Conservation (phyloP, 2,329 filamentous ascomycete species). For the Kalmusia sp. region DNA sequence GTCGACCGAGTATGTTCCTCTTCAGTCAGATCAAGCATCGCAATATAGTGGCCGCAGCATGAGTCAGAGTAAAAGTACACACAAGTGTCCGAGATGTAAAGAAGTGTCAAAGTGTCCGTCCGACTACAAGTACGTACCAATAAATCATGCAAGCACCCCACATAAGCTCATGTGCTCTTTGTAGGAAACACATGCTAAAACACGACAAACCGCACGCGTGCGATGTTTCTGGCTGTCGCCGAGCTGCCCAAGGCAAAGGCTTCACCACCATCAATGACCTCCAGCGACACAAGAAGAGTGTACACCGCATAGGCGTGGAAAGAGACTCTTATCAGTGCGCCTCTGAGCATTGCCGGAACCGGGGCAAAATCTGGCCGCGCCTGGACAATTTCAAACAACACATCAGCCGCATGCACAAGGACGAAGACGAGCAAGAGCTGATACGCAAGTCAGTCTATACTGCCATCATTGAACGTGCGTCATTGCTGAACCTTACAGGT, state of each 20-base stretch:
- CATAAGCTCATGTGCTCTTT: slow-evolving; percentile 16
- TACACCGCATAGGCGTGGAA: slow-evolving; percentile 63
- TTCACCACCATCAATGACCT: slow-evolving; percentile 85
- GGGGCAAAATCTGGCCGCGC: slow-evolving; percentile 77
- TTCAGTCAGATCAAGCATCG: slow-evolving; percentile 31
- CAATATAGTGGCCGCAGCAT: slow-evolving; percentile 34
- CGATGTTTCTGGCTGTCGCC: slow-evolving; percentile 61
- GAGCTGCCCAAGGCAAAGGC: slow-evolving; percentile 58
- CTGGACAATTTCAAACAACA: slow-evolving; percentile 89
- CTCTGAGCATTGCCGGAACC: slow-evolving; percentile 62
- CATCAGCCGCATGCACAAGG: slow-evolving; percentile 70
- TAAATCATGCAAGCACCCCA: not conserved
- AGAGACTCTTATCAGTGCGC: slow-evolving; percentile 66
- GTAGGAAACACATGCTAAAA: slow-evolving; percentile 76
- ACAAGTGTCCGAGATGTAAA: slow-evolving; percentile 28
- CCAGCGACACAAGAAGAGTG: slow-evolving; percentile 76
- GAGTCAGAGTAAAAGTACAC: slow-evolving; percentile 17
- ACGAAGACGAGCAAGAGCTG: slow-evolving; percentile 53
- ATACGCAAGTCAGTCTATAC: slow-evolving; percentile 52
- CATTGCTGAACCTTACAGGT: slow-evolving; percentile 33
- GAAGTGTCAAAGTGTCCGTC: slow-evolving; percentile 42
- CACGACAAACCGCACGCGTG: slow-evolving; percentile 75
- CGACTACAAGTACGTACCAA: slow-evolving; percentile 44
- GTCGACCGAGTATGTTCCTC: slow-evolving; percentile 18
- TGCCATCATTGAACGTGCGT: not conserved